A percentile compares a stretch with the other conserved stretches of the same genome.
Conservation (phyloP, 2,329 filamentous ascomycete genomes). For the Scedosporium apiospermum region DNA sequence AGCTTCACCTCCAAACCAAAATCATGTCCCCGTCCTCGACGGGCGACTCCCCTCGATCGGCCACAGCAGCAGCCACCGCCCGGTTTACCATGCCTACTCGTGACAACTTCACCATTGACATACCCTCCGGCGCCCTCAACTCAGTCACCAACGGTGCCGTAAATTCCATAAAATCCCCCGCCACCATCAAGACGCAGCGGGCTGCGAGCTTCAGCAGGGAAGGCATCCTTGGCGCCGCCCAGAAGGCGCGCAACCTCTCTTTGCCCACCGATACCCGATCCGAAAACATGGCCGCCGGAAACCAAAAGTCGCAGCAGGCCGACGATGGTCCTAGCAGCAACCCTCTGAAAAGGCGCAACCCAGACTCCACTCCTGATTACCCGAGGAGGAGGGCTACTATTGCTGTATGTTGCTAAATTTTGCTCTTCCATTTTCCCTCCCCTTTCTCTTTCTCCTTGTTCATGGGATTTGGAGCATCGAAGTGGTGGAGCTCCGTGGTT, state of each 20-base stretch:
- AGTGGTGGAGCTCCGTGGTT: background rate
- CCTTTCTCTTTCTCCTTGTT: background rate
- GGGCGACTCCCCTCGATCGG: constrained; percentile 40
- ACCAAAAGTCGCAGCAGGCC: constrained; percentile 29
- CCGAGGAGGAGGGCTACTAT: constrained; percentile 56
- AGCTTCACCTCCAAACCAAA: constrained; percentile 6
- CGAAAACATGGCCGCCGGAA: constrained; percentile 32
- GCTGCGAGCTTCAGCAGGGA: constrained; percentile 44
- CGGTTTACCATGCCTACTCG: constrained; percentile 35
- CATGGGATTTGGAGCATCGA: background rate
- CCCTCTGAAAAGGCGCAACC: constrained; percentile 52
- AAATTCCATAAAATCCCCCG: constrained; percentile 40
- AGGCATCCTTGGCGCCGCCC: constrained; percentile 41
- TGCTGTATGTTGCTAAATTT: constrained; percentile 38
- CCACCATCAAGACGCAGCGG: constrained; percentile 35
- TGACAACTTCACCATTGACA: constrained; percentile 39
- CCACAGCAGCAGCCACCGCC: constrained; percentile 24
- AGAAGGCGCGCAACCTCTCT: constrained; percentile 45
- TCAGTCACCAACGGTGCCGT: constrained; percentile 28
- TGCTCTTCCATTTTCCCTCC: background rate
- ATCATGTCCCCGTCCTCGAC: constrained; percentile 44
- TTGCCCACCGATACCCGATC: constrained; percentile 41
- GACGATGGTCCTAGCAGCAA: constrained; percentile 42
- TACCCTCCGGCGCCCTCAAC: constrained; percentile 34
- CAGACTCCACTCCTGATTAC: constrained; percentile 53